phyloP scores from a whole-genome alignment of 1,284 basidiomycete species.

The Coriolopsis trogii region DNA sequence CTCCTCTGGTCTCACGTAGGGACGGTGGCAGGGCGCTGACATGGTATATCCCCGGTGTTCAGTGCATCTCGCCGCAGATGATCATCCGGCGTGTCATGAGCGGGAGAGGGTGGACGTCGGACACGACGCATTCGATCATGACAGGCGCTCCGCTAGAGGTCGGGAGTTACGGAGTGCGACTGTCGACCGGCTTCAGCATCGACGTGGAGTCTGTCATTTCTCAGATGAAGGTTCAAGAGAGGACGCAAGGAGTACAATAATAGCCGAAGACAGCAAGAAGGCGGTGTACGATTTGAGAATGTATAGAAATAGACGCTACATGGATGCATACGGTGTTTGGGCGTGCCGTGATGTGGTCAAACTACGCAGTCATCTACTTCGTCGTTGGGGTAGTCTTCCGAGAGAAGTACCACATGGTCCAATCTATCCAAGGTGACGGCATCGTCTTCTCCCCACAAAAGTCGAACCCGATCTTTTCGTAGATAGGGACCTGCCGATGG shows the following conservation, averaged over 20 bases:
- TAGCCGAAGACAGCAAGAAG: no score
- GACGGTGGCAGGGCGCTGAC: no score
- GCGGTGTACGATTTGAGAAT: no score
- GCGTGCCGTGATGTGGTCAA: not conserved
- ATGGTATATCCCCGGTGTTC: no score
- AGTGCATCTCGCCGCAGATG: constrained; percentile 31
- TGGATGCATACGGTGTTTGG: no score
- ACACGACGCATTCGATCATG: constrained; percentile 1
- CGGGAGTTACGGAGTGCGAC: not conserved
- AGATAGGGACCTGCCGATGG: constrained; percentile 12
- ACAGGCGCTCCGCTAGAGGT: not conserved
- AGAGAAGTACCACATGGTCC: constrained; percentile 18
- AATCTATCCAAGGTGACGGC: constrained; percentile 20
- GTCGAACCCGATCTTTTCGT: constrained; percentile 19
- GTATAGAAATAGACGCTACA: no score
- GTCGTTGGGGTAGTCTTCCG: not conserved
- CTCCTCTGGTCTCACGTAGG: no score
- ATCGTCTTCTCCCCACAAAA: constrained; percentile 9
- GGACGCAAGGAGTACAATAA: no score
- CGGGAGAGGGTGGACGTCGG: constrained; percentile 31
- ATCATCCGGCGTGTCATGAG: constrained; percentile 35
- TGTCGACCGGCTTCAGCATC: not conserved
- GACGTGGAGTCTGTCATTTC: no score
- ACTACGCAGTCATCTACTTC: not conserved
- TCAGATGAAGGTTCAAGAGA: no score